Evolutionary conservation across 2,329 filamentous ascomycete genomes (phyloP), one percentile per base, ranked within the genome.

Genomic region (Penicillium hordei): DNA sequence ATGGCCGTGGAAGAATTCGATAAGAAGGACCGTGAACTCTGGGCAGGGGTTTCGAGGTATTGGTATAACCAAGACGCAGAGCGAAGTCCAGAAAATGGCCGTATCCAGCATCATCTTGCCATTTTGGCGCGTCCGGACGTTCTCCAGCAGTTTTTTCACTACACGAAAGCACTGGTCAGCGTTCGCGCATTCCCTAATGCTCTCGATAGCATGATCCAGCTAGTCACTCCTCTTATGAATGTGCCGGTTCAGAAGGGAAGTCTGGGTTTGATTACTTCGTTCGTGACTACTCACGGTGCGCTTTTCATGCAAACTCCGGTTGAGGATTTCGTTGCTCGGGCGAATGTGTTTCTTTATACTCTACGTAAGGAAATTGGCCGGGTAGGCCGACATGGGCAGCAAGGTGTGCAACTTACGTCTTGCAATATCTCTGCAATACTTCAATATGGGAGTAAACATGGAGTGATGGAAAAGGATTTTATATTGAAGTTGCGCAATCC

Each of bases 1-100:
- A 97, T 97, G 92, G 91, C 92, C 0, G 92, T 97, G 44, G 93
- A 97, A 71, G 89, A 96, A 40, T 85, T 89, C 27, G 88, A 94
- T 60, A 81, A 89, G 21, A 76, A 83, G 2, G 89, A 93, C 55
- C 80, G 89, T 0, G 90, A 96, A 48, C 84, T 86, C 0, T 97
- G 93, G 93, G 90, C 89, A 0, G 82, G 83, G 0, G 90, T 96
- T 0, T 89, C 89, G 0, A 80, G 88, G 0, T 86, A 88, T 42
- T 97, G 93, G 94, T 97, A 95, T 64, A 87, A 84, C 2, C 89
- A 89, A 64, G 90, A 91, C 0, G 89, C 90, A 0, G 89, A 96
- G 64, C 87, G 87, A 29, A 85, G 86, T 0, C 91, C 93, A 0
- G 83, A 83, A 0, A 86, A 89, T 0, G 93, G 93, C 0, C 81